Evolutionary conservation across 257 asterid species (phyloP).

Genomic region (Vinca minor): DNA sequence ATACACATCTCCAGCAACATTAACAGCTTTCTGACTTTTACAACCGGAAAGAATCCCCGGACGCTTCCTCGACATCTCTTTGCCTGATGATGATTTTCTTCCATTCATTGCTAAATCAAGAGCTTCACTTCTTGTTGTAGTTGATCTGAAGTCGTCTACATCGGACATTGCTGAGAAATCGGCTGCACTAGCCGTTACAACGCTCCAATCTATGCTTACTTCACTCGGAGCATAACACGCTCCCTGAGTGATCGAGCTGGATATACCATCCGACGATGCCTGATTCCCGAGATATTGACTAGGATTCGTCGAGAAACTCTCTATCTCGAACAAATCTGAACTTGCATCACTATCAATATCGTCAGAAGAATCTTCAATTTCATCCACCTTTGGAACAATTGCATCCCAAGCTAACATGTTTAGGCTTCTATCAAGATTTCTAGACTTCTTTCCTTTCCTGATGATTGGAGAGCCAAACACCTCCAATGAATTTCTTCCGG

Average conservation of each 20-base stretch:
- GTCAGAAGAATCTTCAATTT: constrained; percentile 29
- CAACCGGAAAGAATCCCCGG: constrained; percentile 58
- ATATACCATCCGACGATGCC: too few relatives aligned
- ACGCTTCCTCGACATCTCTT: constrained; percentile 33
- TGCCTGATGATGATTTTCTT: constrained; percentile 16
- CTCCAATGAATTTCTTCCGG: constrained; percentile 26
- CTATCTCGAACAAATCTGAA: constrained; percentile 76
- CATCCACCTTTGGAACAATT: constrained; percentile 27
- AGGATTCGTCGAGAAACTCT: constrained; percentile 51
- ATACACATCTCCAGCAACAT: constrained; percentile 53
- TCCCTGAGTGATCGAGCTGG: too few relatives aligned
- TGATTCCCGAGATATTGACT: too few relatives aligned
- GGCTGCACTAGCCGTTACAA: constrained; percentile 69
- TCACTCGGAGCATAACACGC: constrained; percentile 77
- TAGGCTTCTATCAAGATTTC: constrained; percentile 30
- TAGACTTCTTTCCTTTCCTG: constrained; percentile 18
- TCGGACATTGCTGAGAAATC: constrained; percentile 58
- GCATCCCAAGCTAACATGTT: constrained; percentile 58
- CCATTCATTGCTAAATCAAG: constrained; percentile 15
- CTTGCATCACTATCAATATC: constrained; percentile 65
- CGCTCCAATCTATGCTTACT: constrained; percentile 86
- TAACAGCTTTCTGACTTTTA: constrained; percentile 54
- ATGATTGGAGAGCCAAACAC: constrained; percentile 34
- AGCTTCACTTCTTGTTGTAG: too few relatives aligned
- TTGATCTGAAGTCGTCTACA: too few relatives aligned